Evolutionary conservation across 2,329 filamentous ascomycete species (phyloP), one percentile per base, ranked within the genome.

Genomic region (Claviceps cyperi): DNA sequence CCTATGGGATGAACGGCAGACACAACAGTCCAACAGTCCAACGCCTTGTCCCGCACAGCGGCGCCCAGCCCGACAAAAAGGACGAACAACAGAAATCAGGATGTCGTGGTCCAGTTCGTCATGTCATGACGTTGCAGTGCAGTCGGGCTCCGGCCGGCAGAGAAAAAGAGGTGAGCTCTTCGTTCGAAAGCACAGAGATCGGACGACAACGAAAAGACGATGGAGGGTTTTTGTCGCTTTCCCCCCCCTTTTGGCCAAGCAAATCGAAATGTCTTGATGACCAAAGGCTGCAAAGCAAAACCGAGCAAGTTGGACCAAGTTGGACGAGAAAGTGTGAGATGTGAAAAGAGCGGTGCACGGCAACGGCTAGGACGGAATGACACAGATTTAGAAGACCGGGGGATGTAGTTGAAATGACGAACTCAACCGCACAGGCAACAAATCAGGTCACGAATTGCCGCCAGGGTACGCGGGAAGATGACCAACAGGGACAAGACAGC

Each of bases 81-180:
- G 41, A 24, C 17, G 44, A 32, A 35, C 9, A 14, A 32, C 39
- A 37, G 21, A 35, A 11, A 2, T 17, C 19, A 49, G 35, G 41
- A 35, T 15, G 35, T 41, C 28, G 19, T 28, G 22, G 35, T 35
- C 40, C 35, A 46, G 19, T 22, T 15, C 40, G 46, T 14, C 52
- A 53, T 51, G 46, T 14, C 52, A 53, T 51, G 41, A 17, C 48
- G 49, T 43, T 28, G 24, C 14, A 39, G 37, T n/a, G 5, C 38
- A 39, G 22, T 46, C 32, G 36, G 43, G 47, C 52, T 53, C 50
- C 51, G 52, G 44, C 52, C 50, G 21, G 52, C 52, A 53, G 49
- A 51, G 51, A 43, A 44, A 11, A 32, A 32, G 11, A 32, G 21
- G 9, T 24, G n/a, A 24, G 39, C 19, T 38, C 44, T 15, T 24